phyloP scores from a whole-genome alignment of 2,329 filamentous ascomycete species.

The Colletotrichum spinosum region DNA sequence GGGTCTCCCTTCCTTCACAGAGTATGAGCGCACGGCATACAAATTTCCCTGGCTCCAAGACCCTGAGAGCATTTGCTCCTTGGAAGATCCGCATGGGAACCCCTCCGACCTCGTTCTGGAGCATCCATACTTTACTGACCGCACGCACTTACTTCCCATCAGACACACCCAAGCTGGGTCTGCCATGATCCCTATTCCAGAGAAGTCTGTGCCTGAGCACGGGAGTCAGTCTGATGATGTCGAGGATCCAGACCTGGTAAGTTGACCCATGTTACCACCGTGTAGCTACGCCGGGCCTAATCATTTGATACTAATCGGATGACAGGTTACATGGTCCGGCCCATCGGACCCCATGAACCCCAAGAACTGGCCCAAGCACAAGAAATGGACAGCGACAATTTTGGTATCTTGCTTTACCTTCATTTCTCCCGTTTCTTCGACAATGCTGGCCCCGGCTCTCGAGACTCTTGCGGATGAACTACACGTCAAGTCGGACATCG shows the following conservation, averaged over 20 bases:
- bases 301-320: background rate
- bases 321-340: conserved; percentile 56
- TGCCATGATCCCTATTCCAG: background rate
- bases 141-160: conserved; percentile 7
- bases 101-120: background rate
- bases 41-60: conserved; percentile 45
- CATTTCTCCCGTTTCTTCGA: conserved; percentile 67
- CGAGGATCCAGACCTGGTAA: conserved; percentile 41
- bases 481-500: conserved; percentile 53
- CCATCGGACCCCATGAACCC: conserved; percentile 54
- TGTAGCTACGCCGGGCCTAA: too few species aligned
- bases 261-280: conserved; percentile 7
- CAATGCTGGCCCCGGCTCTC: conserved; percentile 62
- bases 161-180: background rate
- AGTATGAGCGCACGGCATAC: conserved; percentile 45
- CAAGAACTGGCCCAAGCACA: conserved; percentile 57
- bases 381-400: conserved; percentile 50
- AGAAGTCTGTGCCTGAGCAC: conserved; percentile 12
- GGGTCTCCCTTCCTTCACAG: conserved; percentile 37
- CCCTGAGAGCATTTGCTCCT: background rate
- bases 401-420: conserved; percentile 59
- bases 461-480: conserved; percentile 57
- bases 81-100: background rate
- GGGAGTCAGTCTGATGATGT: conserved; percentile 2
- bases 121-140: conserved; percentile 5